Conservation (phyloP, 345 rosid species). For the Brassica nigra region DNA sequence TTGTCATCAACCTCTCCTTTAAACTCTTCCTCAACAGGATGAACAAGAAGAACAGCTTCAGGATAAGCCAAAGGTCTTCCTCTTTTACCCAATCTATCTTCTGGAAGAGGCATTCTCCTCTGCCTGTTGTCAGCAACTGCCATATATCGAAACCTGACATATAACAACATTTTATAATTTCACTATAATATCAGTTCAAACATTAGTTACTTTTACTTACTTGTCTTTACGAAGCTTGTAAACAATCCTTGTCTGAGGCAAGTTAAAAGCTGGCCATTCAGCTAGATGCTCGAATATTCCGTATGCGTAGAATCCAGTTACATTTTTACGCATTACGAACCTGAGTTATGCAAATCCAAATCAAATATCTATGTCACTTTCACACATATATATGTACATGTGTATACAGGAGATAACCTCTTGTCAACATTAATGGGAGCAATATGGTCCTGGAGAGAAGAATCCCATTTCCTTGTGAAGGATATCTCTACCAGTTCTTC, state of each 20-base stretch:
- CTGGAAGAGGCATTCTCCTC: conserved; percentile 80
- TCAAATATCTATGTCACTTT: background rate
- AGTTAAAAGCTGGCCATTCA: conserved; percentile 82
- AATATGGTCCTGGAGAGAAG: conserved; percentile 44
- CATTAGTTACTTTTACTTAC: conserved; percentile 42
- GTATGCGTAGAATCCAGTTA: conserved; percentile 78
- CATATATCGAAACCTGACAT: conserved; percentile 77
- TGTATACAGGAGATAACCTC: conserved; percentile 43
- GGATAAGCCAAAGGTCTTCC: conserved; percentile 65
- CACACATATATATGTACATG: background rate
- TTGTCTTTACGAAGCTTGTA: conserved; percentile 84
- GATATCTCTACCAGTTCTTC: conserved; percentile 63
- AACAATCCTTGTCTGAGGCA: conserved; percentile 79
- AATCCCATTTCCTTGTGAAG: conserved; percentile 59
- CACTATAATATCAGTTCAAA: background rate
- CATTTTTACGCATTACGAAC: conserved; percentile 66
- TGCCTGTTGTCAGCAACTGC: conserved; percentile 69
- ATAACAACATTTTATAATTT: background rate
- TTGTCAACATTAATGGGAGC: conserved; percentile 63
- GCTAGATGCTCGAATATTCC: conserved; percentile 69
- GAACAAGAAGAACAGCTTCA: conserved; percentile 77
- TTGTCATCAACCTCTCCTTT: conserved; percentile 96
- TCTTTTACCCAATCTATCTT: conserved; percentile 62
- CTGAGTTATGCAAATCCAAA: conserved; percentile 41
- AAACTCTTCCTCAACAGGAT: conserved; percentile 78